Conservation (phyloP, 2,329 filamentous ascomycete genomes). For the Gremmenia infestans region DNA sequence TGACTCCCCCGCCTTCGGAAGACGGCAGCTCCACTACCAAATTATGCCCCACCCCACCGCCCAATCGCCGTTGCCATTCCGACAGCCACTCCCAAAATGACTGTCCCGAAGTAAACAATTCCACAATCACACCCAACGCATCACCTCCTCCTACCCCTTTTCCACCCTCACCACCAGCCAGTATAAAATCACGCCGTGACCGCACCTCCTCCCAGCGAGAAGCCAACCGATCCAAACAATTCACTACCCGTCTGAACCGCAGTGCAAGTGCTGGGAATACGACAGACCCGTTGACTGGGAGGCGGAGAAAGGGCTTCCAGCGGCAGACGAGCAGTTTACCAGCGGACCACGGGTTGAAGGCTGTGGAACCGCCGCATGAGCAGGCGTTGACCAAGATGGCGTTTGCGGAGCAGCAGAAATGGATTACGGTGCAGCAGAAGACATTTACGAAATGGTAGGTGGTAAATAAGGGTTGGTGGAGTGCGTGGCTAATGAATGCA, state of each 20-base stretch:
- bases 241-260: conserved; percentile 25
- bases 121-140: conserved; percentile 1
- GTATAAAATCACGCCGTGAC: conserved; percentile 22
- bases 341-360: conserved; percentile 26
- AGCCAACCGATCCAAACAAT: conserved; percentile 24
- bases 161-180: conserved; percentile 19
- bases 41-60: neutral
- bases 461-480: neutral
- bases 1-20: conserved; percentile 1
- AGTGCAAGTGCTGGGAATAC: conserved; percentile 17
- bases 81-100: conserved; percentile 2
- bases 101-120: conserved; percentile 21
- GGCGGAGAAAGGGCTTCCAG: conserved; percentile 13
- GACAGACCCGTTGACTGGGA: conserved; percentile 11
- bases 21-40: neutral
- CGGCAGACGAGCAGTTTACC: conserved; percentile 19
- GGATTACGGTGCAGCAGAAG: conserved; percentile 88
- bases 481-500: conserved; percentile 7
- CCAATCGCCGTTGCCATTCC: conserved; percentile 1
- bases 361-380: conserved; percentile 30
- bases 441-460: conserved; percentile 94
- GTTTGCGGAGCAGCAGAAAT: conserved; percentile 59
- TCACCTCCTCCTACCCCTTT: neutral
- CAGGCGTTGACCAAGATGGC: conserved; percentile 49
- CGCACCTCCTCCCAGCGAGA: conserved; percentile 23